Conservation (phyloP, 2,329 filamentous ascomycete species). For the Chaetoscypha palmicola region DNA sequence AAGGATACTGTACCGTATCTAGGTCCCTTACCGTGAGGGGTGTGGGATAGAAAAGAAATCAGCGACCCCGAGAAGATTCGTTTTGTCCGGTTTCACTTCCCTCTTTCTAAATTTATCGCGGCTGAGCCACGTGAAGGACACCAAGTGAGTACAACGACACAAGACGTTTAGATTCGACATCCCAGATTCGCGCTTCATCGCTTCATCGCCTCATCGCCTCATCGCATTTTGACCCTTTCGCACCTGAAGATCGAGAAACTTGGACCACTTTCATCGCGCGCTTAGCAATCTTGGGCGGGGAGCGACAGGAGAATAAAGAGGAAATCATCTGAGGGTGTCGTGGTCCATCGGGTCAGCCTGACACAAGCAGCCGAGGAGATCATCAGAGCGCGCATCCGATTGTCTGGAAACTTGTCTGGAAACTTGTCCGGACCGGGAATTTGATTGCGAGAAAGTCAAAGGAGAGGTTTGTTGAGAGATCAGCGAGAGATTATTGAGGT, state of each 20-base stretch:
- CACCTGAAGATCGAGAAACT: too few relatives aligned
- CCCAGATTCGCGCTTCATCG: not conserved
- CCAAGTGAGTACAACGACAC: slow-evolving; percentile 4
- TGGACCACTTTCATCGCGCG: too few relatives aligned
- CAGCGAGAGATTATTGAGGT: not conserved
- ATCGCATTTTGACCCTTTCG: too few relatives aligned
- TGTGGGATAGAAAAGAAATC: slow-evolving; percentile 7
- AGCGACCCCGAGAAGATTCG: slow-evolving; percentile 3
- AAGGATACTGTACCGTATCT: too few relatives aligned
- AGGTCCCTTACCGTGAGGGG: not conserved
- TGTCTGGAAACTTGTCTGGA: too few relatives aligned
- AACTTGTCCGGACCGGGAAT: not conserved
- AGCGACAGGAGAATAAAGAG: not conserved
- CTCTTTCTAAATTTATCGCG: slow-evolving; percentile 20
- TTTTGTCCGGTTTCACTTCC: slow-evolving; percentile 11
- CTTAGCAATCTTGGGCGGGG: not conserved
- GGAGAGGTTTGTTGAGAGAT: not conserved
- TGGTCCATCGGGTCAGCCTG: slow-evolving; percentile 6
- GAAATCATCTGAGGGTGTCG: not conserved
- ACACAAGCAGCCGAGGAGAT: slow-evolving; percentile 1
- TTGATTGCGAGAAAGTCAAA: not conserved
- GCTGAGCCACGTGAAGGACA: slow-evolving; percentile 24
- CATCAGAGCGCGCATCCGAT: not conserved
- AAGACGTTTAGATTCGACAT: not conserved
- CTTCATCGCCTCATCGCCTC: too few relatives aligned